Evolutionary conservation across 83 land plant genomes (phyloP).

Genomic region (Thuja plicata): DNA sequence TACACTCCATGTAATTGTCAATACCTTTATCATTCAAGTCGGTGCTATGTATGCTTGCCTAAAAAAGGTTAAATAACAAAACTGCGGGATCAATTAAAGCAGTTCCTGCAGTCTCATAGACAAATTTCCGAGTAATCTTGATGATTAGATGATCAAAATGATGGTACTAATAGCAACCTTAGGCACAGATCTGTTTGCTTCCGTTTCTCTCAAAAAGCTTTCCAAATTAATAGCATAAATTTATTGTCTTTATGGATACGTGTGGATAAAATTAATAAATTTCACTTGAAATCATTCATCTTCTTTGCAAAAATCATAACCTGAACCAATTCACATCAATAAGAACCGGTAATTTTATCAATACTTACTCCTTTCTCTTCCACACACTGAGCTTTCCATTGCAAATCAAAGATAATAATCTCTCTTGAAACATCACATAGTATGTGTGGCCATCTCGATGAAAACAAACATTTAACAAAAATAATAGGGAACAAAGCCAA

Average conservation of each 20-base stretch:
- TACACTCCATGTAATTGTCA: no score
- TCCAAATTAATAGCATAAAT: neutral
- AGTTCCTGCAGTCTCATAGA: neutral
- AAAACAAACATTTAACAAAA: slow-evolving; percentile 55
- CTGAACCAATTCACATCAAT: neutral
- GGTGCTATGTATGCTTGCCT: neutral
- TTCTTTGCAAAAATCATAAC: neutral
- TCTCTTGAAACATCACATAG: slow-evolving; percentile 76
- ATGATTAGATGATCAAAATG: neutral
- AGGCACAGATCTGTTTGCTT: neutral
- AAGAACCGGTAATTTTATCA: neutral
- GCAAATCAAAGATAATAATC: slow-evolving; percentile 81
- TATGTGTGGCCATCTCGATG: slow-evolving; percentile 72
- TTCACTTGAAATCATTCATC: neutral
- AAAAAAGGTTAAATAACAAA: neutral
- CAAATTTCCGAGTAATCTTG: neutral
- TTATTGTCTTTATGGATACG: neutral
- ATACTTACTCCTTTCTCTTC: slow-evolving; percentile 80
- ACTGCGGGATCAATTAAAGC: neutral
- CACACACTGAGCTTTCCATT: slow-evolving; percentile 87
- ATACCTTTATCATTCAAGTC: no score
- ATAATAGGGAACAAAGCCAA: slow-evolving; percentile 51
- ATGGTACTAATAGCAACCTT: neutral
- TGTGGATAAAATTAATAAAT: no score
- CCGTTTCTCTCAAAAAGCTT: neutral